phyloP scores from a whole-genome alignment of 257 asterid genomes.

The Fraxinus anomala region DNA sequence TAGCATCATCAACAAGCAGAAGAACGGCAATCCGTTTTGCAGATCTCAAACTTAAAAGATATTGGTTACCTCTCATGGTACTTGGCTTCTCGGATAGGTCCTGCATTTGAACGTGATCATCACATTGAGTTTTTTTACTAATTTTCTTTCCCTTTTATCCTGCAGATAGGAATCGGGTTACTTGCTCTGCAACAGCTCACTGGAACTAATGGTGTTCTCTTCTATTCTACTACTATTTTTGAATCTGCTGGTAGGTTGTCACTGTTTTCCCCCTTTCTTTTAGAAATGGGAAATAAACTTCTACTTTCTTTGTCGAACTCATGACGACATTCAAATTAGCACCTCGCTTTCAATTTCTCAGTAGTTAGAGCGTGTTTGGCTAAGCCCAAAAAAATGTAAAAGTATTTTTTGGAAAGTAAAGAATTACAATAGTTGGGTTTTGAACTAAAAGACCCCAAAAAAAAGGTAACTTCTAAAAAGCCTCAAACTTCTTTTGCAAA shows the following conservation, averaged over 20 bases:
- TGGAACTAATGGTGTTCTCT: conserved; percentile 84
- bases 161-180: conserved; percentile 85
- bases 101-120: neutral
- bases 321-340: neutral
- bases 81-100: conserved; percentile 1
- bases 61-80: conserved; percentile 63
- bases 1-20: conserved; percentile 47
- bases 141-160: conserved; percentile 12
- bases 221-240: conserved; percentile 79
- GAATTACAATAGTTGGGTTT: neutral
- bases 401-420: too few relatives aligned
- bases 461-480: neutral
- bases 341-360: neutral
- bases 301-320: neutral
- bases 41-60: conserved; percentile 54
- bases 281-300: neutral
- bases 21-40: conserved; percentile 52
- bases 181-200: conserved; percentile 75
- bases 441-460: neutral
- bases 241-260: conserved; percentile 71
- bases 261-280: neutral
- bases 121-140: neutral
- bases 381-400: too few relatives aligned
- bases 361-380: neutral
- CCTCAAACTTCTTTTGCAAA: neutral